Conservation (phyloP, 176 grass and related monocot species). For the Zea mays region DNA sequence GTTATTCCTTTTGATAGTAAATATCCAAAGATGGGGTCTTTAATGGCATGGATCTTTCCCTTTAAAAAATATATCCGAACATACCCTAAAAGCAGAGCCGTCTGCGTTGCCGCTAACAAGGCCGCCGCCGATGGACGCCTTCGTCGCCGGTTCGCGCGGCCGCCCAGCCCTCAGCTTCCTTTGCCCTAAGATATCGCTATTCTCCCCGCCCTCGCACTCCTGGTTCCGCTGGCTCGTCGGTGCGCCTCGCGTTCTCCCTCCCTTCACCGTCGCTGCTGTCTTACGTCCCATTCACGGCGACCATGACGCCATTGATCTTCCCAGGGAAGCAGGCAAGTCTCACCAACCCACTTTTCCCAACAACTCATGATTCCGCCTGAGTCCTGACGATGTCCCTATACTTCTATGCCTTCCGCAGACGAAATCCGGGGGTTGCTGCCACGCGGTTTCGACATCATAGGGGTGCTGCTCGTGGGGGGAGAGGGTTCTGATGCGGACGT, state of each 20-base stretch:
- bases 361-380: background rate
- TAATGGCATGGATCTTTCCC: too few species aligned
- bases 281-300: constrained; percentile 29
- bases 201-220: background rate
- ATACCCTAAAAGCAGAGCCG: too few species aligned
- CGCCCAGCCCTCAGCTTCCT: constrained; percentile 31
- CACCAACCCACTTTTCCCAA: background rate
- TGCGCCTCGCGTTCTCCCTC: constrained; percentile 43
- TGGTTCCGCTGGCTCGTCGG: constrained; percentile 50
- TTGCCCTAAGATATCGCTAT: constrained; percentile 34
- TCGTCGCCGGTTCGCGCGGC: constrained; percentile 24
- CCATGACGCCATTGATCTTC: constrained; percentile 28
- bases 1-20: too few species aligned
- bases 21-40: too few species aligned
- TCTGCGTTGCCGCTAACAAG: too few species aligned
- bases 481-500: constrained; percentile 36
- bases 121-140: constrained; percentile 34
- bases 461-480: constrained; percentile 55
- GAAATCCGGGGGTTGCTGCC: constrained; percentile 66
- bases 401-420: constrained; percentile 45
- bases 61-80: too few species aligned
- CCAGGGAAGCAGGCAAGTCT: constrained; percentile 44
- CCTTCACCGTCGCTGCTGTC: constrained; percentile 42
- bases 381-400: background rate
- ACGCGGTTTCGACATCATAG: constrained; percentile 82